Conservation (phyloP, 257 asterid genomes). For the Catharanthus roseus region DNA sequence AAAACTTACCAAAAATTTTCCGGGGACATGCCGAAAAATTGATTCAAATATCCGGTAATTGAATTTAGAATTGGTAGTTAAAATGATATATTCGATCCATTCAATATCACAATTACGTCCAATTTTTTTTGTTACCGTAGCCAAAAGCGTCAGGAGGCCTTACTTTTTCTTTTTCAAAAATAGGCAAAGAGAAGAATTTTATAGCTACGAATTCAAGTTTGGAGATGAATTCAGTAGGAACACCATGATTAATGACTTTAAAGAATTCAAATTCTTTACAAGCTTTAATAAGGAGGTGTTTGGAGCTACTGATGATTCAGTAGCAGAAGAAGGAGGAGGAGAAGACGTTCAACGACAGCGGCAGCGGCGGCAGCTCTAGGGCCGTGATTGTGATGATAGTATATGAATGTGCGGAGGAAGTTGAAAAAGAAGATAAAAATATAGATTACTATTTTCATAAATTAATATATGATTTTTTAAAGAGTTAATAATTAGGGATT, state of each 20-base stretch:
- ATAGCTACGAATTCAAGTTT: conserved; percentile 55
- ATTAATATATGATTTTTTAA: no score
- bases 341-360: no score
- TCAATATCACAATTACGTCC: conserved; percentile 64
- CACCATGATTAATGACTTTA: conserved; percentile 58
- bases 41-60: conserved; percentile 39
- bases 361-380: no score
- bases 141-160: conserved; percentile 77
- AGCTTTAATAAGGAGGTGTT: conserved; percentile 57
- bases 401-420: no score
- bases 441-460: no score
- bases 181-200: conserved; percentile 58
- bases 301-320: no score
- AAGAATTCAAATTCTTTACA: conserved; percentile 82
- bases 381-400: no score
- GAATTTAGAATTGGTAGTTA: conserved; percentile 40
- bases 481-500: no score
- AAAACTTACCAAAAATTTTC: conserved; percentile 44
- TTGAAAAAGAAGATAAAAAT: no score
- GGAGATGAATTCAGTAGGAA: conserved; percentile 46
- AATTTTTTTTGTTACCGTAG: conserved; percentile 57
- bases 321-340: no score
- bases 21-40: conserved; percentile 49
- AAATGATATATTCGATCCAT: conserved; percentile 65
- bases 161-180: conserved; percentile 41